Evolutionary conservation across 352 stramenopile genomes (phyloP).

Genomic region (Thraustochytrium sp.): DNA sequence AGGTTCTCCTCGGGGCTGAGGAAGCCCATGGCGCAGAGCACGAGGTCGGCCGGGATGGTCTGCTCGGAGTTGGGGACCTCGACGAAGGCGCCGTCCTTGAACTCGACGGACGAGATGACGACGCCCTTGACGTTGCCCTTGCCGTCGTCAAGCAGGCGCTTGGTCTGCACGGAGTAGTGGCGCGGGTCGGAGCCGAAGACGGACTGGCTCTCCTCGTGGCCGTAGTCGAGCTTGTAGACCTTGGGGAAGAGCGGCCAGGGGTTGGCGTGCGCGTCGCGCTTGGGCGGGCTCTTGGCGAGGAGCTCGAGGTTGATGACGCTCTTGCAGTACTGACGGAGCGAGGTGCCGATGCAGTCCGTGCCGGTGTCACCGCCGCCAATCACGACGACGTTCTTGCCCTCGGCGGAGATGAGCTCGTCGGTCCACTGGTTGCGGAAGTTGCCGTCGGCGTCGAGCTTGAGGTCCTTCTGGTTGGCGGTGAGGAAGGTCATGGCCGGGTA

Average conservation of each 20-base stretch:
- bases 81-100: conserved; percentile 51
- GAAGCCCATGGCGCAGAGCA: conserved; percentile 96
- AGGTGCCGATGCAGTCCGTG: conserved; percentile 96
- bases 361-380: conserved; percentile 91
- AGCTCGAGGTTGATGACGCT: conserved; percentile 93
- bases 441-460: conserved; percentile 81
- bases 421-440: conserved; percentile 49
- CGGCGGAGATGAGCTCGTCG: conserved; percentile 84
- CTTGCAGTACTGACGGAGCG: conserved; percentile 91
- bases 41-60: conserved; percentile 85
- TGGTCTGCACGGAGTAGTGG: conserved; percentile 66
- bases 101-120: conserved; percentile 62
- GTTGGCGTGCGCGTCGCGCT: conserved; percentile 73
- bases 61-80: conserved; percentile 76
- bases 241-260: conserved; percentile 95
- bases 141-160: conserved; percentile 69
- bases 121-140: conserved; percentile 60
- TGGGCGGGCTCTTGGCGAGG: conserved; percentile 78
- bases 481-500: conserved; percentile 96
- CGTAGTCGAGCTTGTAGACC: conserved; percentile 95
- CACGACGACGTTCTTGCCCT: conserved; percentile 94
- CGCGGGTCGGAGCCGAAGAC: conserved; percentile 84
- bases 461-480: conserved; percentile 94
- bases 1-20: conserved; percentile 84
- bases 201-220: conserved; percentile 82